Conservation (phyloP, 805 yeast genomes). For the Scheffersomyces amazonensis region DNA sequence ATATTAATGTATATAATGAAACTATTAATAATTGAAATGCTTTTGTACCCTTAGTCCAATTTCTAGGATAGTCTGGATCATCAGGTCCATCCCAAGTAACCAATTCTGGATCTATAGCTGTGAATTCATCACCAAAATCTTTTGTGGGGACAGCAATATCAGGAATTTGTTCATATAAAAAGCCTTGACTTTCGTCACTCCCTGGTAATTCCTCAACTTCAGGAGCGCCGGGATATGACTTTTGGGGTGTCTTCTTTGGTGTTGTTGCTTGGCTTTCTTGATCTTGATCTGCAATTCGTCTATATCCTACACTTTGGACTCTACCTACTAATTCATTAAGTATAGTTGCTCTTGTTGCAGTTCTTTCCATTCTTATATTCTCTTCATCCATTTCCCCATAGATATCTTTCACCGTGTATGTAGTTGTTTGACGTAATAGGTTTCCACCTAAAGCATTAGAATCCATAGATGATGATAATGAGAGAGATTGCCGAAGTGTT, state of each 20-base stretch:
- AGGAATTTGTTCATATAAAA: slow-evolving; percentile 13
- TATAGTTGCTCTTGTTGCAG: slow-evolving; percentile 44
- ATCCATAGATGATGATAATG: not conserved
- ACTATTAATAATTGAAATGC: slow-evolving; percentile 44
- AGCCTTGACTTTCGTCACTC: slow-evolving; percentile 5
- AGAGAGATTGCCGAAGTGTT: not conserved
- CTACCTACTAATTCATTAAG: slow-evolving; percentile 31
- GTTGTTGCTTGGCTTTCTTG: not conserved
- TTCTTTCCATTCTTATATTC: slow-evolving; percentile 38
- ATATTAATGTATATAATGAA: slow-evolving; percentile 52
- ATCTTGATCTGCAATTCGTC: slow-evolving; percentile 4
- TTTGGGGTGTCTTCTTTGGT: not conserved
- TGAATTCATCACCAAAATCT: slow-evolving; percentile 53
- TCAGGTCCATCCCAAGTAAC: slow-evolving; percentile 65
- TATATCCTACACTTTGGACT: slow-evolving; percentile 13
- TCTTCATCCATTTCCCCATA: slow-evolving; percentile 38
- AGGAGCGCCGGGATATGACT: too few species aligned
- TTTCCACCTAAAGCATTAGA: not conserved
- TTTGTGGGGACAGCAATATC: slow-evolving; percentile 33
- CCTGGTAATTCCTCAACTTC: not conserved
- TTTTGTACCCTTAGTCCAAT: slow-evolving; percentile 49
- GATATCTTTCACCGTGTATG: slow-evolving; percentile 31
- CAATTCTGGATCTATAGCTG: slow-evolving; percentile 57
- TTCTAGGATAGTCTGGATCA: slow-evolving; percentile 63
- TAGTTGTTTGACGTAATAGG: slow-evolving; percentile 6